Base-by-base conservation (phyloP, 176 grass and related monocot genomes). In the Avena atlantica region DNA sequence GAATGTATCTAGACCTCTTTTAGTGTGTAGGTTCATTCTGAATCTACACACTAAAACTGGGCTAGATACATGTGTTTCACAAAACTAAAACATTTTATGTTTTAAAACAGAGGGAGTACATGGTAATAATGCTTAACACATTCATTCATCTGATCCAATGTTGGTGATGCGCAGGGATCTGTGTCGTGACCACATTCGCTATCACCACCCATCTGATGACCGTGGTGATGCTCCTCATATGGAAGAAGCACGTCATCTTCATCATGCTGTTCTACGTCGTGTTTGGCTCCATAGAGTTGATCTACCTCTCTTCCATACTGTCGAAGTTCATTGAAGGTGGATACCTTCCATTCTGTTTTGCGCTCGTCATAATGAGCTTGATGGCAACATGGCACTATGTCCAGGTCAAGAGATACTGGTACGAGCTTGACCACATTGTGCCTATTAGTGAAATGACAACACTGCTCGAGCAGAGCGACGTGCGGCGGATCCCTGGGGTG, bases 151-250 rank as follows among this genome's bases (percentile, higher is more conserved):
- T 73, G 12, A 78, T 74, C 66, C 31, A 17, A 34, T 75, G 29
- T 16, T 60, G 27, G 19, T 37, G 17, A 62, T 65, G 51, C 2
- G 49, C 66, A 97, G 95, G 93, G 40, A 92, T 95, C 85, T 90
- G 93, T 1, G 93, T 98, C 44, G 89, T 95, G 29, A 89, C 86
- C 3, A 87, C 89, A 50, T 93, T 98, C 89, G 52, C 63, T 9
- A 82, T 98, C 67, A 98, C 95, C 12, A 95, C 91, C 27, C 89
- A 89, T 20, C 74, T 95, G 59, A 86, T 98, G 78, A 81, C 81
- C 1, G 50, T 93, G 13, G 93, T 97, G 69, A 97, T 97, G 95
- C 79, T 97, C 12, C 85, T 97, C 50, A 90, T 95, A 15, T 97
- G 95, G 95, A 92, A 90, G 84, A 90, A 86, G 51, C 82, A 81